phyloP scores from a whole-genome alignment of 2,329 filamentous ascomycete genomes.

The Fusarium redolens region DNA sequence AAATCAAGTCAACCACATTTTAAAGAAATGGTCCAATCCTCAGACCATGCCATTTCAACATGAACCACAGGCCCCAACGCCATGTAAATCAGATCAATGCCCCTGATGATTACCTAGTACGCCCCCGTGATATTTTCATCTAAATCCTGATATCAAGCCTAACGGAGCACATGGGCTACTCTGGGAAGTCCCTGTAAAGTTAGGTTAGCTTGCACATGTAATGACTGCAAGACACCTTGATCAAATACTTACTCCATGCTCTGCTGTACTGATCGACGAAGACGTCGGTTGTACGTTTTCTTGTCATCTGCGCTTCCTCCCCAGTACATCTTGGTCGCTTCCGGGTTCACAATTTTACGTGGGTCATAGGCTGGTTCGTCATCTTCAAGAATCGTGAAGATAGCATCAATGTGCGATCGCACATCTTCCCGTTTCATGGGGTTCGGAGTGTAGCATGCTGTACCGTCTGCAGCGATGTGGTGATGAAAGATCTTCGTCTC shows the following conservation, averaged over 20 bases:
- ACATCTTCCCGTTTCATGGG: slow-evolving; percentile 76
- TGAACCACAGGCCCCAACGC: slow-evolving; percentile 35
- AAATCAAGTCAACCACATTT: neutral
- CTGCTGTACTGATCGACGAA: slow-evolving; percentile 81
- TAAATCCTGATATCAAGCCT: slow-evolving; percentile 1
- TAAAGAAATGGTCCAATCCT: slow-evolving; percentile 3
- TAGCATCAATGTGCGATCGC: slow-evolving; percentile 83
- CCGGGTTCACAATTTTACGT: slow-evolving; percentile 84
- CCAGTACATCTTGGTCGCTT: slow-evolving; percentile 90
- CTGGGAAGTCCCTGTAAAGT: slow-evolving; percentile 48
- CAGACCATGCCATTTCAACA: slow-evolving; percentile 5
- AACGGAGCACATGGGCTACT: slow-evolving; percentile 33
- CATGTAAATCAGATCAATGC: slow-evolving; percentile 23
- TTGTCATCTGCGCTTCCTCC: slow-evolving; percentile 76
- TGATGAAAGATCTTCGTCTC: slow-evolving; percentile 89
- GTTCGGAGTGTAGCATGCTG: slow-evolving; percentile 82
- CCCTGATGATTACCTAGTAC: slow-evolving; percentile 30
- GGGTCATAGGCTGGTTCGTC: slow-evolving; percentile 91
- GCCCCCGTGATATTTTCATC: slow-evolving; percentile 25
- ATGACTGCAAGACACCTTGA: neutral
- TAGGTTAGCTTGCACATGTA: slow-evolving; percentile 6
- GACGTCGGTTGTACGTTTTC: slow-evolving; percentile 83
- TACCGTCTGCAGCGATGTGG: slow-evolving; percentile 81
- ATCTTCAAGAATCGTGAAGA: slow-evolving; percentile 86
- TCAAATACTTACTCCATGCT: slow-evolving; percentile 67